phyloP scores from a whole-genome alignment of 1,284 basidiomycete genomes.

The Marasmius oreades region DNA sequence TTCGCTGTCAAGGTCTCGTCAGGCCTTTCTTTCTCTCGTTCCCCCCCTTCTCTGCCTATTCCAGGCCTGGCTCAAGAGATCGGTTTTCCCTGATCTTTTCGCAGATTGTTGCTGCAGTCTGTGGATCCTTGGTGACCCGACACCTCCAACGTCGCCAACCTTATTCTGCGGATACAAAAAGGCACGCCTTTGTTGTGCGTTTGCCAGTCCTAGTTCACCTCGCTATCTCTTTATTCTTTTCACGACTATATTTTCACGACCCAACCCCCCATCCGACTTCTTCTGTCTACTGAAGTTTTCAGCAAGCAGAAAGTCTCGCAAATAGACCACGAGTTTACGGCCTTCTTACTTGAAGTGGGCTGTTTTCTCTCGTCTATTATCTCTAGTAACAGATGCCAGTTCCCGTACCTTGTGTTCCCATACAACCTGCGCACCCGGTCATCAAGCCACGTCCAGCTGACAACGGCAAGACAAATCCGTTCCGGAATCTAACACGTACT shows the following conservation, averaged over 20 bases:
- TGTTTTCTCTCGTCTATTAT: slow-evolving; percentile 32
- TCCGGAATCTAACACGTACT: slow-evolving; percentile 51
- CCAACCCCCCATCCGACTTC: slow-evolving; percentile 12
- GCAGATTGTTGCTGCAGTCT: slow-evolving; percentile 12
- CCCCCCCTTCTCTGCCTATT: background rate
- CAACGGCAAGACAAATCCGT: slow-evolving; percentile 38
- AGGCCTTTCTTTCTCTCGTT: background rate
- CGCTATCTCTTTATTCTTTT: slow-evolving; percentile 23
- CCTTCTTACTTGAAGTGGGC: slow-evolving; percentile 33
- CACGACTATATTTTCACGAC: slow-evolving; percentile 45
- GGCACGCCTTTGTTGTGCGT: slow-evolving; percentile 92
- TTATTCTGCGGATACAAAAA: slow-evolving; percentile 47
- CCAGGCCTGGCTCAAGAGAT: slow-evolving; percentile 37
- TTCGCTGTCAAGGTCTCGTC: background rate
- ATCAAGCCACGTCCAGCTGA: slow-evolving; percentile 50
- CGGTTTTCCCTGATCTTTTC: slow-evolving; percentile 24
- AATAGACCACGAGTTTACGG: slow-evolving; percentile 34
- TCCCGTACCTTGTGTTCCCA: slow-evolving; percentile 62
- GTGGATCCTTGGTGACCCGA: slow-evolving; percentile 12
- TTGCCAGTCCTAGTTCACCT: slow-evolving; percentile 48
- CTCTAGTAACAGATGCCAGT: slow-evolving; percentile 70
- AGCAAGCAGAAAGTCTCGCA: slow-evolving; percentile 26
- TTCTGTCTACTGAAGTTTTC: slow-evolving; percentile 14
- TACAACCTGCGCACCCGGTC: slow-evolving; percentile 57
- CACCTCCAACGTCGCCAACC: slow-evolving; percentile 8